Percentiles rank a stretch among this genome's conserved stretches.
These are phyloP conservation scores for Graphium sp. DNA, from an alignment of 2,329 filamentous ascomycete species.

Conservation along the genomic window DNA sequence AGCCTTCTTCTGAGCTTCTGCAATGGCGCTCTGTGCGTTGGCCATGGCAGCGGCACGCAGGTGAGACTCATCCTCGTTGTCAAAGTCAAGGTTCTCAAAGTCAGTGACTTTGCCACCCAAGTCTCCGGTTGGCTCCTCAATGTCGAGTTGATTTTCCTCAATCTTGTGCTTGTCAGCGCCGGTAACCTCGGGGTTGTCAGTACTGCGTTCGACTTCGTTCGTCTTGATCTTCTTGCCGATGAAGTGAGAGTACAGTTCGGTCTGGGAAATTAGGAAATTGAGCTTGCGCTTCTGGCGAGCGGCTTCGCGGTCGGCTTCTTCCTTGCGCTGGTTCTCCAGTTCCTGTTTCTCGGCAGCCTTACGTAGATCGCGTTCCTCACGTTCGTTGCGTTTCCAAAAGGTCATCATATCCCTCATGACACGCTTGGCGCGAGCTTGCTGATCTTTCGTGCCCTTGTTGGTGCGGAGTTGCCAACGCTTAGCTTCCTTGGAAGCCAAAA, in stretches of 20 bases:
- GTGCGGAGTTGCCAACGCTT: conserved; percentile 94
- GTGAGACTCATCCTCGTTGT: conserved; percentile 77
- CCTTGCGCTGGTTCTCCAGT: conserved; percentile 89
- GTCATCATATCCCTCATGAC: conserved; percentile 99
- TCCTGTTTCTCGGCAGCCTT: conserved; percentile 93
- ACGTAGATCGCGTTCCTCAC: conserved; percentile 85
- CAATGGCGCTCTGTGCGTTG: conserved; percentile 89
- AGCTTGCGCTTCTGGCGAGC: conserved; percentile 96
- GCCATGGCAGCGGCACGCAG: conserved; percentile 76
- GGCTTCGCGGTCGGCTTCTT: conserved; percentile 92
- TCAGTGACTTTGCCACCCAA: conserved; percentile 63
- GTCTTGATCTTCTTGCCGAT: conserved; percentile 99
- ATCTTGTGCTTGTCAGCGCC: conserved; percentile 29
- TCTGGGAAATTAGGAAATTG: conserved; percentile 98
- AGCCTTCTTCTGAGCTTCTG: conserved; percentile 85
- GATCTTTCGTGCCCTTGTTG: conserved; percentile 97
- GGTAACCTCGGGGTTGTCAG: conserved; percentile 60
- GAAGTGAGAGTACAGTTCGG: conserved; percentile 96
- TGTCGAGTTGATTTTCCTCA: conserved; percentile 24
- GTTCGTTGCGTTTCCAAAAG: conserved; percentile 98
- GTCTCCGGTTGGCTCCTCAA: conserved; percentile 35
- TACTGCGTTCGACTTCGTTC: conserved; percentile 80
- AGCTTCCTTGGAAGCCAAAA: conserved; percentile 91
- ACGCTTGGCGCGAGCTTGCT: conserved; percentile 89
- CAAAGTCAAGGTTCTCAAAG: conserved; percentile 90